Evolutionary conservation across 352 stramenopile genomes (phyloP), one percentile per base, ranked within the genome.

Genomic region (Aphanomyces cochlioides): DNA sequence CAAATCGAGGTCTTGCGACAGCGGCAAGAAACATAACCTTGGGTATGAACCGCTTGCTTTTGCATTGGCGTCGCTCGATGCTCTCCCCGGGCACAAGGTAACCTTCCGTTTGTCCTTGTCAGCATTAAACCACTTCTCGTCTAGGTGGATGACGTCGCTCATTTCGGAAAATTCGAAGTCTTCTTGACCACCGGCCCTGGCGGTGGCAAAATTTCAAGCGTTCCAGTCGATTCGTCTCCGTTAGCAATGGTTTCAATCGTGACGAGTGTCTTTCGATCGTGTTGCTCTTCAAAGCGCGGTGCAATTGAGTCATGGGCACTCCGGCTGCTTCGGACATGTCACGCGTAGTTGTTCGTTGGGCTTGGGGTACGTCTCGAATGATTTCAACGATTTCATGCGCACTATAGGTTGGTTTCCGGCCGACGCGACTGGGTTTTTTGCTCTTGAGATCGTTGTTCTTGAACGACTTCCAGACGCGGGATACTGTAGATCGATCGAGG

Each of bases 111-210:
- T 8, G 50, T 58, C 21, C 17, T 19, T 58, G 17, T 58, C 50
- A 8, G 50, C 50, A 58, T 58, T 58, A 21, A 58, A 58, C 50
- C 50, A 58, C 36, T 58, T 58, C 50, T 34, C 50, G 50, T 58
- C 50, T 12, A 58, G 12, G 50, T 58, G 50, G 17, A 58, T 21
- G 43, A 48, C 8, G 43, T 15, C n/a, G n/a, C n/a, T n/a, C n/a
- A n/a, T n/a, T n/a, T n/a, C n/a, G n/a, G n/a, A n/a, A n/a, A n/a
- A n/a, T n/a, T n/a, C n/a, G n/a, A n/a, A n/a, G n/a, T n/a, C n/a
- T n/a, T n/a, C n/a, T n/a, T n/a, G n/a, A n/a, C n/a, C n/a, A n/a
- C n/a, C n/a, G n/a, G n/a, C n/a, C n/a, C n/a, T n/a, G n/a, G n/a
- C n/a, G n/a, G n/a, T n/a, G n/a, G n/a, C n/a, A n/a, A n/a, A n/a